These are phyloP conservation scores for Skeletonema marinoi DNA, from an alignment of 108 stramenopile species.

Conservation along the genomic window DNA sequence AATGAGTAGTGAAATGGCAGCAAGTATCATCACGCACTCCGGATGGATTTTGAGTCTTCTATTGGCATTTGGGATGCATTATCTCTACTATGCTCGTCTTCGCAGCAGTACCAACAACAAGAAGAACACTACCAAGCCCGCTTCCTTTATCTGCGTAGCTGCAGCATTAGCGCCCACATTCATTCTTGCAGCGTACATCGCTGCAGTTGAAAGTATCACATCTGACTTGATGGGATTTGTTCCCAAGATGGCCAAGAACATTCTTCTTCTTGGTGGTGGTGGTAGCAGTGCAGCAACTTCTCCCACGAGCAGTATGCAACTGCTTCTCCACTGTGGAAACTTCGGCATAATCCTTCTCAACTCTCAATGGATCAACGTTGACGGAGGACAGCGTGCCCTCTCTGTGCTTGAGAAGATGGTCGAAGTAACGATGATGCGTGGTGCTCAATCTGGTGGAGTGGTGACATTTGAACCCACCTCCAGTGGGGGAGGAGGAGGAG, in stretches of 20 bases:
- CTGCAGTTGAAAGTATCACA: slow-evolving; percentile 59
- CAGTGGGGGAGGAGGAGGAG: not conserved
- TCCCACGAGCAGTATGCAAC: not conserved
- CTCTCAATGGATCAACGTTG: slow-evolving; percentile 49
- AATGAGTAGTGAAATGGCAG: not conserved
- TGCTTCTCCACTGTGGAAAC: slow-evolving; percentile 68
- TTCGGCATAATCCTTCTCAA: slow-evolving; percentile 71
- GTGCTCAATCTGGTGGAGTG: slow-evolving; percentile 76
- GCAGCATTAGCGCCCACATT: not conserved
- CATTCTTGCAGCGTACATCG: slow-evolving; percentile 45
- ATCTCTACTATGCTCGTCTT: not conserved
- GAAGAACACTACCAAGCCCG: not conserved
- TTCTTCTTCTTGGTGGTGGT: not conserved
- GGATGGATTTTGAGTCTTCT: slow-evolving; percentile 65
- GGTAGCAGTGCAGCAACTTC: too few species aligned
- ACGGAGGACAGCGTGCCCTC: slow-evolving; percentile 48
- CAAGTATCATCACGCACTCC: slow-evolving; percentile 41
- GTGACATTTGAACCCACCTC: slow-evolving; percentile 36
- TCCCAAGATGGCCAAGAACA: not conserved
- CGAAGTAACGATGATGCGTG: slow-evolving; percentile 79
- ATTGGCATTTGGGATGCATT: slow-evolving; percentile 34
- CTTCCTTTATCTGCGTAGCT: too few species aligned
- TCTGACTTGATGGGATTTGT: slow-evolving; percentile 63
- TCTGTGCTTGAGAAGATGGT: slow-evolving; percentile 69
- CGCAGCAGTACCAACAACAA: not conserved